A percentile compares a stretch with the other conserved stretches of the same genome.
Evolutionary conservation across 2,329 filamentous ascomycete species (phyloP).

Genomic region (Monilinia vaccinii-corymbosi): DNA sequence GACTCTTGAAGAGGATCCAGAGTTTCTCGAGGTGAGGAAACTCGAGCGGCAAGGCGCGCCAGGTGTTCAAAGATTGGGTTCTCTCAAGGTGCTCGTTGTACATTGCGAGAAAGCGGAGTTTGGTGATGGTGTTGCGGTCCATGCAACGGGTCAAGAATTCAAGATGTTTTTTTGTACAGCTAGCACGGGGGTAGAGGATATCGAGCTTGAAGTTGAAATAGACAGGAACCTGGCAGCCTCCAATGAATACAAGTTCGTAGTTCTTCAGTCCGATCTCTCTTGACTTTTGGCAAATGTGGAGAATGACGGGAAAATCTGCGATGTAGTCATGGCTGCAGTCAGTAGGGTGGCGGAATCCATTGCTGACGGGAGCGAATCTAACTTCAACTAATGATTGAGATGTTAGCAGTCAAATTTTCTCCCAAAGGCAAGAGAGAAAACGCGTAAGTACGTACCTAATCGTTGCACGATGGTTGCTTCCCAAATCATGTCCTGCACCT

Average conservation of each 20-base stretch:
- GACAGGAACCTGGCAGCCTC: neutral
- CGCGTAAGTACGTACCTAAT: neutral
- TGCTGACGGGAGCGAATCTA: neutral
- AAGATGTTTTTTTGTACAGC: neutral
- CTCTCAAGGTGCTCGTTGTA: neutral
- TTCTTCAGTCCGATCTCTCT: neutral
- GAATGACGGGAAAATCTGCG: neutral
- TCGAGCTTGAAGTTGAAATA: neutral
- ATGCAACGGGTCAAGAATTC: neutral
- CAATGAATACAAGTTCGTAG: neutral
- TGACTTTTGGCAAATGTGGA: neutral
- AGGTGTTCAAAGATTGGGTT: neutral
- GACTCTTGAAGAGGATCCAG: neutral
- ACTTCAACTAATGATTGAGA: neutral
- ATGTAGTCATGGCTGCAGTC: neutral
- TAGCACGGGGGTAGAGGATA: neutral
- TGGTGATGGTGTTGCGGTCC: too few species aligned
- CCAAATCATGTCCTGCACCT: neutral
- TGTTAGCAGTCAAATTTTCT: neutral
- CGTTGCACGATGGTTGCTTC: neutral
- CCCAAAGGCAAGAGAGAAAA: neutral
- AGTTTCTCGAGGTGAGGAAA: neutral
- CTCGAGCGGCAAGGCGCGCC: neutral
- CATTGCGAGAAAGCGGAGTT: neutral
- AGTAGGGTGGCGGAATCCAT: too few species aligned